These are phyloP conservation scores for Allomyces macrogynus DNA, from an alignment of 192 early-diverging fungal genomes.

Conservation along the genomic window DNA sequence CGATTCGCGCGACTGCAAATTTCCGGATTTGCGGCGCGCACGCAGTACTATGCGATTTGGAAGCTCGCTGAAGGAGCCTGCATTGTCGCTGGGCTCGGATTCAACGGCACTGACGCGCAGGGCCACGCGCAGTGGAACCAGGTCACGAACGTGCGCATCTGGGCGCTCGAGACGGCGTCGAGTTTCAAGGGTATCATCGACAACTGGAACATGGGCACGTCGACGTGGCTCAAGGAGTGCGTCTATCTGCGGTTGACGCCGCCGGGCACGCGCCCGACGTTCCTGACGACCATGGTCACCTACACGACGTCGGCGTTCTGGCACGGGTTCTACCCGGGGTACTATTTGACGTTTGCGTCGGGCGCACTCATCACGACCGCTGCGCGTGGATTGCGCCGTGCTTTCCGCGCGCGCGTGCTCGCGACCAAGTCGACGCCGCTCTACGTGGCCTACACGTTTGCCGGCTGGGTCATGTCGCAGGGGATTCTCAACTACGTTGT, in stretches of 20 bases:
- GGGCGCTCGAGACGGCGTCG: constrained; percentile 49
- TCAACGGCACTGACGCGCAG: constrained; percentile 28
- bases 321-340: constrained; percentile 87
- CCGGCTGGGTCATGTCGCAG: constrained; percentile 47
- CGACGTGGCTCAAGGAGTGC: constrained; percentile 67
- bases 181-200: constrained; percentile 57
- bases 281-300: constrained; percentile 45
- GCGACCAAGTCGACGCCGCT: constrained; percentile 10
- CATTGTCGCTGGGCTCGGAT: constrained; percentile 61
- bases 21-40: constrained; percentile 35
- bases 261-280: constrained; percentile 27
- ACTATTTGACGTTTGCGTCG: constrained; percentile 50
- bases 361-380: constrained; percentile 34
- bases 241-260: constrained; percentile 51
- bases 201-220: constrained; percentile 80
- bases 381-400: constrained; percentile 26
- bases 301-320: constrained; percentile 74
- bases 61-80: constrained; percentile 71
- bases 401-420: constrained; percentile 37
- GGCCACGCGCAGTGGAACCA: constrained; percentile 45
- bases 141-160: constrained; percentile 57
- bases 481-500: constrained; percentile 43
- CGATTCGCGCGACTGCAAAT: constrained; percentile 38
- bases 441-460: constrained; percentile 44
- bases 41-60: constrained; percentile 85